phyloP scores from a whole-genome alignment of 1,139 yeast genomes.

The Suhomyces ambrosiae region DNA sequence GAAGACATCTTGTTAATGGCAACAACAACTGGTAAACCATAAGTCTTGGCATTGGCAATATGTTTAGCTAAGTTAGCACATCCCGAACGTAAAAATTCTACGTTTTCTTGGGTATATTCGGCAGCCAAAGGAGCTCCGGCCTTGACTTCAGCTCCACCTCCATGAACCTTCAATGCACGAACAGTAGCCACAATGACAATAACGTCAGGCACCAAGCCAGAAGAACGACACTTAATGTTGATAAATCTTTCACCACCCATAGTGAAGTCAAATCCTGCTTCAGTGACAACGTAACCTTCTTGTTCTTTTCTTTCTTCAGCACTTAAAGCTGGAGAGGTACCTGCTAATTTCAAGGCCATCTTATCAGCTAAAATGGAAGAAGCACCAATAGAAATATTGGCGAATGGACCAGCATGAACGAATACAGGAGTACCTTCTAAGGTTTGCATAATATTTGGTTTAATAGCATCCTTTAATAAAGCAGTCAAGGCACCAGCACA shows the following conservation, averaged over 20 bases:
- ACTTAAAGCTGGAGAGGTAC: slow-evolving; percentile 55
- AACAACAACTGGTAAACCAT: slow-evolving; percentile 92
- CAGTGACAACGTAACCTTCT: slow-evolving; percentile 92
- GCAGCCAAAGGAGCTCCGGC: slow-evolving; percentile 91
- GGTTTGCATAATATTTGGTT: slow-evolving; percentile 84
- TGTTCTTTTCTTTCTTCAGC: slow-evolving; percentile 55
- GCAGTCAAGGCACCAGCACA: slow-evolving; percentile 84
- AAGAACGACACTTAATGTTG: slow-evolving; percentile 93
- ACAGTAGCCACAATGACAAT: slow-evolving; percentile 97
- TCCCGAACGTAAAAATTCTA: slow-evolving; percentile 80
- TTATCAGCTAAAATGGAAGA: slow-evolving; percentile 79
- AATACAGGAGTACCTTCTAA: slow-evolving; percentile 84
- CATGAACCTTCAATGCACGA: slow-evolving; percentile 95
- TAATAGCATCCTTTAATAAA: slow-evolving; percentile 74
- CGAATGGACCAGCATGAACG: slow-evolving; percentile 87
- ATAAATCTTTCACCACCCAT: slow-evolving; percentile 99
- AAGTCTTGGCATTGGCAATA: slow-evolving; percentile 79
- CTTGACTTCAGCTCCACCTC: slow-evolving; percentile 97
- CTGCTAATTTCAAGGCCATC: slow-evolving; percentile 75
- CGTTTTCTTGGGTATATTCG: slow-evolving; percentile 83
- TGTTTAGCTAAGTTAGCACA: slow-evolving; percentile 92
- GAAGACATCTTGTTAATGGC: slow-evolving; percentile 92
- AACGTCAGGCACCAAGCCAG: slow-evolving; percentile 88
- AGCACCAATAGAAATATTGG: slow-evolving; percentile 84
- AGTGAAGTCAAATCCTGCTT: slow-evolving; percentile 98